phyloP scores from a whole-genome alignment of 257 asterid species.

The Coffea eugenioides region DNA sequence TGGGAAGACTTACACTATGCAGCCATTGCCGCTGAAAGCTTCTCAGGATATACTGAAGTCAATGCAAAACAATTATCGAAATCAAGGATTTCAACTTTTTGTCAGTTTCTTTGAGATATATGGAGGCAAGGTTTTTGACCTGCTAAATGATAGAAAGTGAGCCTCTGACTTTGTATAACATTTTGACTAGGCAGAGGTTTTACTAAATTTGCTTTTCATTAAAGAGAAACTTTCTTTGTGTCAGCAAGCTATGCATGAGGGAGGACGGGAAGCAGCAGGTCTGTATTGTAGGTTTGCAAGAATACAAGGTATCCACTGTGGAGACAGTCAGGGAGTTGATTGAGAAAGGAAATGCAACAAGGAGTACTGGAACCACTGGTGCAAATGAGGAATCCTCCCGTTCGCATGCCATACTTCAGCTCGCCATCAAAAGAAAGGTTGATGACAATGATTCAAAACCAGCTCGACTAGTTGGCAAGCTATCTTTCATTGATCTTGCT shows the following conservation, averaged over 20 bases:
- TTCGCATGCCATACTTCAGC: slow-evolving; percentile 99
- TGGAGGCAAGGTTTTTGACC: slow-evolving; percentile 94
- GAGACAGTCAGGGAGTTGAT: slow-evolving; percentile 81
- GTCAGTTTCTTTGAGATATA: slow-evolving; percentile 98
- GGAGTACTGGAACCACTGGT: slow-evolving; percentile 98
- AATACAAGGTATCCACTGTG: slow-evolving; percentile 46
- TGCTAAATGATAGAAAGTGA: slow-evolving; percentile 92
- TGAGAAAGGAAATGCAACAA: slow-evolving; percentile 85
- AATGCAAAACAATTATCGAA: slow-evolving; percentile 85
- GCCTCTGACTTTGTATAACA: slow-evolving; percentile 16
- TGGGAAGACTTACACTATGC: slow-evolving; percentile 97
- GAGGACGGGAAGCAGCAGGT: slow-evolving; percentile 84
- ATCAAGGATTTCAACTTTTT: slow-evolving; percentile 89
- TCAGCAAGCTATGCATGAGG: slow-evolving; percentile 92
- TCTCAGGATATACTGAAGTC: slow-evolving; percentile 89
- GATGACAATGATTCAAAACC: slow-evolving; percentile 94
- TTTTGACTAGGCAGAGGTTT: too few relatives aligned
- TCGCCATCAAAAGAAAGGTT: slow-evolving; percentile 71
- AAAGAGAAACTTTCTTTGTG: not conserved
- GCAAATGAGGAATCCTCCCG: slow-evolving; percentile 99
- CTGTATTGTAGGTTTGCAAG: slow-evolving; percentile 52
- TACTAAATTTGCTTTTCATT: too few relatives aligned
- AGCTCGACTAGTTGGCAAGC: slow-evolving; percentile 83
- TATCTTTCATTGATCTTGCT: slow-evolving; percentile 99
- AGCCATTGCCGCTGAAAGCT: slow-evolving; percentile 93